These are phyloP conservation scores for Incumbomyces lentus DNA, from an alignment of 2,329 filamentous ascomycete genomes.

Conservation along the genomic window DNA sequence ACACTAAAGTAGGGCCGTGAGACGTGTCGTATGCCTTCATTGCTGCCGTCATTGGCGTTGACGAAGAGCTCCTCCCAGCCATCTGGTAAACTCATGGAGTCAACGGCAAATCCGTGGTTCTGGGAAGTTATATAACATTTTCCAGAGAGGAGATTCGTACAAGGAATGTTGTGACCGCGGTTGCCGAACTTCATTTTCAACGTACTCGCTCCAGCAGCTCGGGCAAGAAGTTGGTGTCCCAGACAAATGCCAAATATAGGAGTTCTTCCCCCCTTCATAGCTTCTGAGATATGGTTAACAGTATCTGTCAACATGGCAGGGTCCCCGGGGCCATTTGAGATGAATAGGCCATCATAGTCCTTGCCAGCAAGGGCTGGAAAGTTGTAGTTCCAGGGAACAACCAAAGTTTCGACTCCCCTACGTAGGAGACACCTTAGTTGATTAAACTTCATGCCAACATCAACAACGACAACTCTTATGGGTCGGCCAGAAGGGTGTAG, in stretches of 20 bases:
- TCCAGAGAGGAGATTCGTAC: slow-evolving; percentile 88
- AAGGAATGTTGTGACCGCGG: slow-evolving; percentile 95
- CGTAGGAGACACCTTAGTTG: slow-evolving; percentile 87
- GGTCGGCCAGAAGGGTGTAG: slow-evolving; percentile 81
- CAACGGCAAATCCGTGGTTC: slow-evolving; percentile 94
- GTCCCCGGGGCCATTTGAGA: slow-evolving; percentile 96
- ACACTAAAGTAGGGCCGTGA: slow-evolving; percentile 91
- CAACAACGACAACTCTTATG: slow-evolving; percentile 80
- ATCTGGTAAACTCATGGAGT: slow-evolving; percentile 60
- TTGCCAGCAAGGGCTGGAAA: slow-evolving; percentile 65
- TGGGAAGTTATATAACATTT: slow-evolving; percentile 98
- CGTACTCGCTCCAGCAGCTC: slow-evolving; percentile 75
- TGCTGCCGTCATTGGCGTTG: slow-evolving; percentile 96
- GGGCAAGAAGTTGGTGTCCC: slow-evolving; percentile 83
- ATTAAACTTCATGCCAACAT: slow-evolving; percentile 98
- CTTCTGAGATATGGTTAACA: slow-evolving; percentile 65
- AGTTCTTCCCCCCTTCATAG: slow-evolving; percentile 66
- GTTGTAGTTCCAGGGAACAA: slow-evolving; percentile 94
- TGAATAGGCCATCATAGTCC: slow-evolving; percentile 91
- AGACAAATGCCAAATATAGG: slow-evolving; percentile 95
- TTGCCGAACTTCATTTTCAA: slow-evolving; percentile 99
- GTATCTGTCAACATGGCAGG: slow-evolving; percentile 74
- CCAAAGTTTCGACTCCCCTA: slow-evolving; percentile 84
- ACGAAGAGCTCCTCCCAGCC: slow-evolving; percentile 93
- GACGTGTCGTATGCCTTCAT: slow-evolving; percentile 89